Evolutionary conservation across 257 asterid genomes (phyloP), one percentile per base, ranked within the genome.

Genomic region (Apocynum venetum): DNA sequence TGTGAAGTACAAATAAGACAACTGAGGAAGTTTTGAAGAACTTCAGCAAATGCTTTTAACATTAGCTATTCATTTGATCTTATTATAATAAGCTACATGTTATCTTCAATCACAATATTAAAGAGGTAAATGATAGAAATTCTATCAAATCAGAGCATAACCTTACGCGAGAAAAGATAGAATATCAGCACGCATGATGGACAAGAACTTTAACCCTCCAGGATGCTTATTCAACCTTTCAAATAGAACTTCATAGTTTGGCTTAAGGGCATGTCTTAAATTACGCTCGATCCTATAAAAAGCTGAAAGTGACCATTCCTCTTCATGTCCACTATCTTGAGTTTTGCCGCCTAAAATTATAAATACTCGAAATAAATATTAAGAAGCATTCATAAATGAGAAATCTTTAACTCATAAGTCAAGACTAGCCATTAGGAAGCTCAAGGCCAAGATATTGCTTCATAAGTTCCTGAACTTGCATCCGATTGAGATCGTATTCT

Each of bases 171-270:
- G 96, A 87, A 91, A 84, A 80, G 89, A 85, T 61, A 92, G 84
- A 82, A 94, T 86, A 84, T 92, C 94, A 38, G 97, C 90, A 84
- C 98, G 88, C 87, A 95, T 88, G 79, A 73, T 76, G 66, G 96
- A 88, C 88, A 95, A 78, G 91, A 95, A 90, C 85, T 87, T 92
- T 65, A 95, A 80, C 51, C 98, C 98, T 82, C 98, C 98, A 44
- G 98, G 97, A 81, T 95, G 97, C 2, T 91, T 90, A 85, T 95
- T 95, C 87, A 95, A 81, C 79, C 96, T 87, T 82, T 93, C 97
- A 84, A 95, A 92, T 60, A 95, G 93, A 77, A 91, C 84, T 81
- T 90, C 98, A 76, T 95, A 93, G 90, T 84, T 89, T 81, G 99
- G 99, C 89, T 89, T 91, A 83, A 95, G 96, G 66, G 96, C 89